Evolutionary conservation across 352 stramenopile species (phyloP), one percentile per base, ranked within the genome.

Genomic region (Globisporangium nagaii): DNA sequence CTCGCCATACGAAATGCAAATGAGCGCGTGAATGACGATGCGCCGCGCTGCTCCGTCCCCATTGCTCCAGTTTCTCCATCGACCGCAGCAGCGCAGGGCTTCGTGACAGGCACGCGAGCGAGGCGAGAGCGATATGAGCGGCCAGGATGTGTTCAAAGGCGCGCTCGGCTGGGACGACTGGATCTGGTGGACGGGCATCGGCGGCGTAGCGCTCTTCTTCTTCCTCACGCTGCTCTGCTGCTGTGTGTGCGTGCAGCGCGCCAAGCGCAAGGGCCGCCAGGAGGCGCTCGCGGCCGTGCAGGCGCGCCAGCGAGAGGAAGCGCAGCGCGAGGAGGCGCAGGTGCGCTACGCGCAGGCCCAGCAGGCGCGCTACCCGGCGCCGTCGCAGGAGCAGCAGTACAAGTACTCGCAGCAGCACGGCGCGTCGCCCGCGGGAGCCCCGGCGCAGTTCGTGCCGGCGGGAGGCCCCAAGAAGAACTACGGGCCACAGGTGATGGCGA

Each of bases 151-250:
- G 42, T 91, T 89, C 60, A 89, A 89, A 28, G 81, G 79, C 54
- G 68, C 77, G n/a, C 60, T 88, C 1, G 73, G 73, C 40, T 85
- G 71, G 68, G 77, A 90, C 61, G 82, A 92, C 61, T 90, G 82
- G 79, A 72, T 89, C 59, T 92, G 82, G 82, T 90, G 77, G 79
- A 63, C 68, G 40, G 70, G 57, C 34, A 83, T 90, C 45, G 72
- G 77, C 59, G 73, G 69, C 50, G 56, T 87, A 25, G 73, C 53
- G 48, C 73, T 92, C 49, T 64, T 92, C 50, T 58, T 92, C 48
- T 65, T 90, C 41, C 61, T 92, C 56, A 60, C 78, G 28, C 42
- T 86, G 12, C 68, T 92, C 30, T 90, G 82, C 75, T 90, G 75
- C 63, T 82, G 74, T 70, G 70, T 88, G 41, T 92, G 82, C 63